phyloP scores from a whole-genome alignment of 164 flowering plant species.

The Aristolochia californica region DNA sequence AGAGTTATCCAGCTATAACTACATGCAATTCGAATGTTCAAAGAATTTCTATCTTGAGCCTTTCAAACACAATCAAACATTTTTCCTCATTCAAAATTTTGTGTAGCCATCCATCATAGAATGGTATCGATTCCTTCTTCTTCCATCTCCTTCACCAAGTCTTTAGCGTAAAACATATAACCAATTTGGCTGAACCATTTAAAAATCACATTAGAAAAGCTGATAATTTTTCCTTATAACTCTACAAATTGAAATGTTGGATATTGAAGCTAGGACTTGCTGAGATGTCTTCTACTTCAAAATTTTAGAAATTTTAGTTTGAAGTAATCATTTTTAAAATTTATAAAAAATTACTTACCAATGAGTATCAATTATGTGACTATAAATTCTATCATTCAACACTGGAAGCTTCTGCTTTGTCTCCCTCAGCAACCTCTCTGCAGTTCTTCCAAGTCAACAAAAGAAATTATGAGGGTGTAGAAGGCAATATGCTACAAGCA shows the following conservation, averaged over 20 bases:
- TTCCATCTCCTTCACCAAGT: constrained; percentile 89
- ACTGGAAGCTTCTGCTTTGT: constrained; percentile 51
- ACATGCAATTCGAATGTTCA: neutral
- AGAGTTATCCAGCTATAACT: neutral
- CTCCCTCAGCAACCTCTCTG: constrained; percentile 86
- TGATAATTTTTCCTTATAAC: no score
- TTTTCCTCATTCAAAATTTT: constrained; percentile 62
- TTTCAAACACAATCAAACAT: constrained; percentile 69
- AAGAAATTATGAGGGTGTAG: constrained; percentile 2
- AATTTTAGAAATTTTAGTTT: no score
- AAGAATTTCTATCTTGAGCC: constrained; percentile 54
- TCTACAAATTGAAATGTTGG: neutral
- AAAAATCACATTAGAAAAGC: no score
- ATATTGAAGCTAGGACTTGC: neutral
- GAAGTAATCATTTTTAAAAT: neutral
- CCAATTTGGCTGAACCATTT: constrained; percentile 50
- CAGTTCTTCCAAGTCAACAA: constrained; percentile 59
- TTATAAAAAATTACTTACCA: constrained; percentile 36
- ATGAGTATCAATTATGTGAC: constrained; percentile 78
- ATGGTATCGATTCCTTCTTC: constrained; percentile 91
- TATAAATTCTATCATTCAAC: constrained; percentile 74
- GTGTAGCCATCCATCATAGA: constrained; percentile 99
- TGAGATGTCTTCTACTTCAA: no score
- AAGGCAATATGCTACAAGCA: neutral
- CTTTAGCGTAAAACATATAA: constrained; percentile 80